Evolutionary conservation across 1,139 yeast genomes (phyloP).

Genomic region (Scheffersomyces illinoinensis): DNA sequence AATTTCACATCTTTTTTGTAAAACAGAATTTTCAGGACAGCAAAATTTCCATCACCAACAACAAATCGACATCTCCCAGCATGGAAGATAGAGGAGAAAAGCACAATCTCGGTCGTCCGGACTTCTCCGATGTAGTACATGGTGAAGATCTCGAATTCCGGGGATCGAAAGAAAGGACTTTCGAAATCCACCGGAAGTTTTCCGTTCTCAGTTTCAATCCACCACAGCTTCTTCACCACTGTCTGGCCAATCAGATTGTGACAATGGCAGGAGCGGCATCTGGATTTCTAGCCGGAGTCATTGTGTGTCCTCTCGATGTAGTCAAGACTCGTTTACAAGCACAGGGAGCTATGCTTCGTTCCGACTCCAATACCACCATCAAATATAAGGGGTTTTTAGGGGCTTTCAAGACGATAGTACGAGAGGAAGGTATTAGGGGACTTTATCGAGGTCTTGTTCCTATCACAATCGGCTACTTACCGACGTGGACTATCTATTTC

Average conservation of each 20-base stretch:
- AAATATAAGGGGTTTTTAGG: conserved; percentile 20
- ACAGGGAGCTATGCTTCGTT: conserved; percentile 28
- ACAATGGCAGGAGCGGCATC: conserved; percentile 48
- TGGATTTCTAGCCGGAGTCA: conserved; percentile 48
- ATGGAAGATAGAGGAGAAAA: background rate
- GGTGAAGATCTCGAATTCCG: conserved; percentile 44
- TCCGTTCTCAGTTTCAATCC: conserved; percentile 15
- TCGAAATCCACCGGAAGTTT: conserved; percentile 6
- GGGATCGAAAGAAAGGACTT: conserved; percentile 16
- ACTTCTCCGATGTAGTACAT: conserved; percentile 40
- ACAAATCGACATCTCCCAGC: background rate
- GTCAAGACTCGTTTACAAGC: conserved; percentile 50
- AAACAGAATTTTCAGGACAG: background rate
- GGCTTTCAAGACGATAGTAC: conserved; percentile 62
- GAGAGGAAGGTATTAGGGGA: conserved; percentile 81
- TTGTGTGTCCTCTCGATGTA: conserved; percentile 50
- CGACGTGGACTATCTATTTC: conserved; percentile 97
- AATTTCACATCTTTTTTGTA: background rate
- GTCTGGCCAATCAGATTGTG: conserved; percentile 37
- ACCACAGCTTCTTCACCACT: conserved; percentile 21
- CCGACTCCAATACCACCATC: conserved; percentile 3
- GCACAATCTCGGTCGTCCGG: conserved; percentile 12
- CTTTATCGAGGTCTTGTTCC: conserved; percentile 91
- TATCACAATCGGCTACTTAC: conserved; percentile 87
- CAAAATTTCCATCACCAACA: background rate